A percentile compares a stretch with the other conserved stretches of the same genome.
Evolutionary conservation across 1,284 basidiomycete genomes (phyloP).

Genomic region (Phaffia rhodozyma): DNA sequence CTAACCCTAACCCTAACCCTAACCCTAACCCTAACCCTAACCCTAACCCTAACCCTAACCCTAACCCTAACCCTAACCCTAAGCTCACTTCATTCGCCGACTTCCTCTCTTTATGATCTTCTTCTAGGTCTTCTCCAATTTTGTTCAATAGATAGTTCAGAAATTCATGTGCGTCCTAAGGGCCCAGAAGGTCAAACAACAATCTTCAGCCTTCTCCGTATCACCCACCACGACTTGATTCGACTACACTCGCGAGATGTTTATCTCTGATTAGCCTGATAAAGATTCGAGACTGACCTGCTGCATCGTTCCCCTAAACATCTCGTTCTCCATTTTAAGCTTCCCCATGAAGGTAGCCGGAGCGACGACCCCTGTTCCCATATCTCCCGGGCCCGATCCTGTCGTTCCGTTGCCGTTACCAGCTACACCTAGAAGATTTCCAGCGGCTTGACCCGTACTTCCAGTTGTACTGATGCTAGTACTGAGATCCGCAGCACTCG

Average conservation of each 20-base stretch:
- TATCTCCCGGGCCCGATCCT: conserved; percentile 9
- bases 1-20: no score
- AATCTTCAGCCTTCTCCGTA: background rate
- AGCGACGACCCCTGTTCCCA: conserved; percentile 60
- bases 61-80: no score
- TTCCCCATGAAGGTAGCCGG: conserved; percentile 83
- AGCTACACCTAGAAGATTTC: no score
- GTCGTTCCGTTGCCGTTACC: background rate
- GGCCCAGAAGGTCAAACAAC: background rate
- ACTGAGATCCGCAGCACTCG: no score
- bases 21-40: no score
- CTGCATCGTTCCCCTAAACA: conserved; percentile 74
- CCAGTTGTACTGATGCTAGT: no score
- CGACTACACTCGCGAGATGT: background rate
- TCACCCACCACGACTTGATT: background rate
- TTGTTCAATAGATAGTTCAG: conserved; percentile 86
- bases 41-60: no score
- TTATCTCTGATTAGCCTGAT: conserved; percentile 13
- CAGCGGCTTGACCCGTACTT: no score
- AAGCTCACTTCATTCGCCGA: conserved; percentile 19
- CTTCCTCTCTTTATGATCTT: conserved; percentile 39
- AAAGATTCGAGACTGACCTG: conserved; percentile 23
- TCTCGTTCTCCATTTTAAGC: conserved; percentile 72
- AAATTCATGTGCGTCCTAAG: conserved; percentile 88
- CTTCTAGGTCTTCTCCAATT: conserved; percentile 83